Evolutionary conservation across 2,329 filamentous ascomycete species (phyloP), one percentile per base, ranked within the genome.

Genomic region (Fusarium ambrosium): DNA sequence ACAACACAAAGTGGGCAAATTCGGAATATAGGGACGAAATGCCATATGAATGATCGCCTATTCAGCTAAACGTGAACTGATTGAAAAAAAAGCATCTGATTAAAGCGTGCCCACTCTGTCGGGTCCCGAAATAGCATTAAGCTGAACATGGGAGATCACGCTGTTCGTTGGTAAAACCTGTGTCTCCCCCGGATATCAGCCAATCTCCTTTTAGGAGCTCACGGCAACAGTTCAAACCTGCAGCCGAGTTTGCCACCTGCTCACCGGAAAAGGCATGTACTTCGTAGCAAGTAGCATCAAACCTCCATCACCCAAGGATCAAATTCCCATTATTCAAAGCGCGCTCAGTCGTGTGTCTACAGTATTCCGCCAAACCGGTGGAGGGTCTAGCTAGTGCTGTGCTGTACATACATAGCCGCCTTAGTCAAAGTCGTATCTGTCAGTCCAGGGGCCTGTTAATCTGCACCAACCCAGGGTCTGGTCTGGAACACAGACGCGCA

Each of bases 251-350:
- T 66, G 48, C 69, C 71, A 74, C 71, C 27, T 14, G 32, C 51
- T 51, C 55, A 68, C 68, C 72, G 68, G 27, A 72, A 72, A 36
- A 53, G 72, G 72, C 60, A 72, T 64, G 72, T 70, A 67, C 51
- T 62, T 74, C 69, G 72, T 18, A 45, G 51, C 56, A 29, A 41
- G 58, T 20, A 53, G 18, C 48, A n/a, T 53, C n/a, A 4, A 72
- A 60, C 37, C 36, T 37, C 60, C 14, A 24, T 39, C 11, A 53
- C 55, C 11, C 29, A 60, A 51, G 37, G 32, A 29, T 64, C 22
- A 24, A 68, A 62, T 66, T 70, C 71, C 51, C 65, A 55, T 67
- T 53, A 32, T 16, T 41, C 27, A 37, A 56, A 45, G 10, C 53
- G 24, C 9, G 41, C 39, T 16, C 32, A 36, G 29, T 22, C 34